phyloP scores from a whole-genome alignment of 2,329 filamentous ascomycete genomes.

The Fusarium sp. region DNA sequence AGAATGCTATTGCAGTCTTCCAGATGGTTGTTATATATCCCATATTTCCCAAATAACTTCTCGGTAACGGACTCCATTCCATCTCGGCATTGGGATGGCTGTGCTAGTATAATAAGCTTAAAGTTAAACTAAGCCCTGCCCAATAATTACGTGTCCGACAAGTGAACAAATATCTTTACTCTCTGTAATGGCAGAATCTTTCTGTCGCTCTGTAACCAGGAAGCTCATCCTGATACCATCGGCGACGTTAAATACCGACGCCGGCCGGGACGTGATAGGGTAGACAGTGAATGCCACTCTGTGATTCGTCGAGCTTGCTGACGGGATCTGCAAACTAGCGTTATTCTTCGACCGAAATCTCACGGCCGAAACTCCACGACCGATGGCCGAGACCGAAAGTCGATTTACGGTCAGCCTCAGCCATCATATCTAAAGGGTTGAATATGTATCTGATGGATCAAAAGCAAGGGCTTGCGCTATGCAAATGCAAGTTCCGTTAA shows the following conservation, averaged over 20 bases:
- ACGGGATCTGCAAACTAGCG: background rate
- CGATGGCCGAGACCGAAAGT: background rate
- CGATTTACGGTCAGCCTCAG: too few species aligned
- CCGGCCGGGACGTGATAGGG: background rate
- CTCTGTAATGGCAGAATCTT: background rate
- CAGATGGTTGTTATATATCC: background rate
- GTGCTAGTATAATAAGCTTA: background rate
- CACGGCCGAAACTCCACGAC: background rate
- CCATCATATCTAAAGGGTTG: too few species aligned
- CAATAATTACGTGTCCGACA: background rate
- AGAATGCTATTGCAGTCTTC: background rate
- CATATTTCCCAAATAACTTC: accelerated
- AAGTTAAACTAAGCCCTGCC: background rate
- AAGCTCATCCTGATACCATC: background rate
- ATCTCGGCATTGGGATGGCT: background rate
- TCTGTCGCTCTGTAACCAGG: background rate
- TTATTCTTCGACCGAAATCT: background rate
- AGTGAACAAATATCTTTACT: background rate
- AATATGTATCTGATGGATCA: too few species aligned
- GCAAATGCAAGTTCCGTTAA: too few species aligned
- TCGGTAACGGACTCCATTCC: background rate
- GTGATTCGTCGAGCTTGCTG: background rate
- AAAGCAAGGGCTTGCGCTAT: too few species aligned
- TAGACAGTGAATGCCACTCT: background rate
- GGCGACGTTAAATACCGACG: background rate